Conservation (phyloP, 1,284 basidiomycete genomes). For the Lignosus rhinocerotis region DNA sequence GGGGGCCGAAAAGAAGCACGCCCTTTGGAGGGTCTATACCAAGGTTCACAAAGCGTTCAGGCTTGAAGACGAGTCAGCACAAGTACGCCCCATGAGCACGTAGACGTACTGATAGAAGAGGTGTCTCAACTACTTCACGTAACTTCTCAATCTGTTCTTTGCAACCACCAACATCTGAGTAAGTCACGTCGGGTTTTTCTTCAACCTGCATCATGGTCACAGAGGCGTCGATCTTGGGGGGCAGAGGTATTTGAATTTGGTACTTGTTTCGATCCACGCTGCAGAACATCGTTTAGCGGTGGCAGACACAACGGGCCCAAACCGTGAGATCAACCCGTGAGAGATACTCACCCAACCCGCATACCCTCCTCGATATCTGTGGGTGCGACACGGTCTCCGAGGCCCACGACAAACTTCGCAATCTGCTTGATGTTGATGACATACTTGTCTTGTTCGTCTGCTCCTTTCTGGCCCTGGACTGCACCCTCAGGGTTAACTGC, state of each 20-base stretch:
- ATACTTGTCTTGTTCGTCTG: conserved; percentile 98
- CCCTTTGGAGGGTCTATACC: conserved; percentile 99
- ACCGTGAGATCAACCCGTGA: too few relatives aligned
- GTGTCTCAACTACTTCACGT: conserved; percentile 97
- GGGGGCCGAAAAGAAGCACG: conserved; percentile 94
- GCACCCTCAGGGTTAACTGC: conserved; percentile 74
- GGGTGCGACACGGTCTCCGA: conserved; percentile 94
- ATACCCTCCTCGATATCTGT: conserved; percentile 99
- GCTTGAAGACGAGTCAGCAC: conserved; percentile 50
- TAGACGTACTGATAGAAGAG: conserved; percentile 66
- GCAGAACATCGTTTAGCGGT: conserved; percentile 2
- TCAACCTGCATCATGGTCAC: conserved; percentile 99
- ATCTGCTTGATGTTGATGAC: conserved; percentile 99
- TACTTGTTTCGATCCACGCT: conserved; percentile 95
- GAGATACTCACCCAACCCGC: conserved; percentile 86
- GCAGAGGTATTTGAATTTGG: conserved; percentile 99
- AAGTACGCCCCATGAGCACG: too few relatives aligned
- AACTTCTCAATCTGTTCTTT: conserved; percentile 99
- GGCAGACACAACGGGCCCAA: conserved; percentile 2
- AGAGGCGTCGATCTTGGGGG: conserved; percentile 98
- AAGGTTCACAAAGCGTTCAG: conserved; percentile 96
- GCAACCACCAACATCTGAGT: conserved; percentile 97
- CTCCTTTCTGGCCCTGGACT: conserved; percentile 83
- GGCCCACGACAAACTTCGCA: conserved; percentile 97
- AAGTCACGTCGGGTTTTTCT: conserved; percentile 98